Conservation (phyloP, 2,329 filamentous ascomycete species). For the Pestalotiopsis sp. region DNA sequence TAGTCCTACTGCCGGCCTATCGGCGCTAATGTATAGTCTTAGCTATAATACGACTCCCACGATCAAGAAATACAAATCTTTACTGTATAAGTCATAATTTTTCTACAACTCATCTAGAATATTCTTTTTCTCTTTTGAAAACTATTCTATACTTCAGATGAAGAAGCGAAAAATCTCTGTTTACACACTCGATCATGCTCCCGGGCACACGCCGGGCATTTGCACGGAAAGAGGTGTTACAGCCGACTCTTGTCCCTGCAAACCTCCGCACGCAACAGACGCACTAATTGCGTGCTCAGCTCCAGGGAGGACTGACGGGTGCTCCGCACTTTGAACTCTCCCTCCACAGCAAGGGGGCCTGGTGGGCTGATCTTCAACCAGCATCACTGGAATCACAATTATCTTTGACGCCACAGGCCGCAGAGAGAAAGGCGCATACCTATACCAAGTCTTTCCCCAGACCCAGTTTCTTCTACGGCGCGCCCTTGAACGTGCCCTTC, state of each 20-base stretch:
- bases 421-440: neutral
- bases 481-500: neutral
- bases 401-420: neutral
- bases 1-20: neutral
- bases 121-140: neutral
- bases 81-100: neutral
- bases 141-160: neutral
- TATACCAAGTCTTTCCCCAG: too few species aligned
- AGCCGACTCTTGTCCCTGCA: neutral
- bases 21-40: conserved; percentile 3
- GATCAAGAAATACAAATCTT: neutral
- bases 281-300: conserved; percentile 10
- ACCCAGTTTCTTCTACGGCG: neutral
- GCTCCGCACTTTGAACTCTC: neutral
- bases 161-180: neutral
- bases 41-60: neutral
- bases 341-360: neutral
- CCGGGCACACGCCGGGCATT: neutral
- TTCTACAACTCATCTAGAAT: neutral
- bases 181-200: neutral
- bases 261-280: conserved; percentile 8
- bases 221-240: neutral
- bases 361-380: neutral
- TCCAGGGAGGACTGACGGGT: neutral
- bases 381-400: neutral